Conservation (phyloP, 2,329 filamentous ascomycete genomes). For the Cryphonectria radicalis region DNA sequence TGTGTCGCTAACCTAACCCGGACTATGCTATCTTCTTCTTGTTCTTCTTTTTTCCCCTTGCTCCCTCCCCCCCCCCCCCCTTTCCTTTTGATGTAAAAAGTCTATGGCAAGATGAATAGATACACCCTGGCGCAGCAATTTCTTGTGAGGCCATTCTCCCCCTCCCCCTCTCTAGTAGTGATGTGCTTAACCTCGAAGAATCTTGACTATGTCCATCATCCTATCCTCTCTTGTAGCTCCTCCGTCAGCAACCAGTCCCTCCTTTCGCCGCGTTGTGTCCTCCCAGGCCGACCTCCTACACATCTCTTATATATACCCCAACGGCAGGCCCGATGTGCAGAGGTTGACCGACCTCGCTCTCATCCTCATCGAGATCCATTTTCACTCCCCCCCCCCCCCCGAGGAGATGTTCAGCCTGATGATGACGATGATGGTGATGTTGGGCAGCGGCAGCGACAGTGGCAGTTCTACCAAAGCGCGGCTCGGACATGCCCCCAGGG, state of each 20-base stretch:
- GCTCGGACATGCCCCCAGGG: slow-evolving; percentile 7
- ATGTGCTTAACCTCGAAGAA: not conserved
- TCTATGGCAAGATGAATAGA: not conserved
- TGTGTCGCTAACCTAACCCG: not conserved
- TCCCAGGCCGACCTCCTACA: not conserved
- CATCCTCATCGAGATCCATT: not conserved
- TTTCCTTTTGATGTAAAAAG: not conserved
- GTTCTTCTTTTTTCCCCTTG: no score
- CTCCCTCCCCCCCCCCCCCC: no score
- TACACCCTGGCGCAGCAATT: not conserved
- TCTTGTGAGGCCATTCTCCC: not conserved
- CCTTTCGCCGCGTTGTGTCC: not conserved
- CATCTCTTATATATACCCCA: not conserved
- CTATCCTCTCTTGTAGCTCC: not conserved
- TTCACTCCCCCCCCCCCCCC: no score
- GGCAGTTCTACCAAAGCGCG: not conserved
- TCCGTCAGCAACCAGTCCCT: not conserved
- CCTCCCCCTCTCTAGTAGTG: not conserved
- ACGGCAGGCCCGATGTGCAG: not conserved
- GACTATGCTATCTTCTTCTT: not conserved
- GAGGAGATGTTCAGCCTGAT: not conserved
- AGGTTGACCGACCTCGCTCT: not conserved
- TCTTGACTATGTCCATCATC: not conserved
- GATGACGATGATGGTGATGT: not conserved
- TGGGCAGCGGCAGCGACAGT: not conserved